Evolutionary conservation across 2,329 filamentous ascomycete species (phyloP).

Genomic region (Xylariales sp.): DNA sequence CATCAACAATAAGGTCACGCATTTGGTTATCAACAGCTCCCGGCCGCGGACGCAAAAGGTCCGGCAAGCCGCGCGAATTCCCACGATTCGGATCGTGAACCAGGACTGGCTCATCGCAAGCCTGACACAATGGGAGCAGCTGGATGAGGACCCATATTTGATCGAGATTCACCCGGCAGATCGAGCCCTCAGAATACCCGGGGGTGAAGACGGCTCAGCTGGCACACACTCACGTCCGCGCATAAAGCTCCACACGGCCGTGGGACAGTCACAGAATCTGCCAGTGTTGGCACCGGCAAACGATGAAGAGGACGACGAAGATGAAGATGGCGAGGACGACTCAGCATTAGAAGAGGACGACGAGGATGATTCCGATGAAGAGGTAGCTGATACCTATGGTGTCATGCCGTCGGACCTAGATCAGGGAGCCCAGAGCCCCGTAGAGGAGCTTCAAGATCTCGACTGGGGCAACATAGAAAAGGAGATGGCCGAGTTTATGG

Average conservation of each 20-base stretch:
- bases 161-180: conserved; percentile 71
- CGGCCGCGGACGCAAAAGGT: conserved; percentile 86
- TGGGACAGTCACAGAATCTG: background rate
- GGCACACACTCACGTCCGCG: conserved; percentile 38
- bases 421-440: conserved; percentile 31
- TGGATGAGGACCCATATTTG: conserved; percentile 77
- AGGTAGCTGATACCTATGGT: conserved; percentile 39
- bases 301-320: conserved; percentile 20
- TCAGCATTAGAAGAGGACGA: conserved; percentile 24
- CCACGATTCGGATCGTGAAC: conserved; percentile 84
- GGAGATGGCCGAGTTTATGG: conserved; percentile 63
- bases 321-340: conserved; percentile 6
- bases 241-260: background rate
- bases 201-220: conserved; percentile 14
- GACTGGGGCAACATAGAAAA: conserved; percentile 44
- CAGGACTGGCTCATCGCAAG: conserved; percentile 86
- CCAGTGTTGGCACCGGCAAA: conserved; percentile 22
- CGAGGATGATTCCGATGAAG: conserved; percentile 28
- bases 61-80: conserved; percentile 73
- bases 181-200: conserved; percentile 32
- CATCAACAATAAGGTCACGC: conserved; percentile 62
- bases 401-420: conserved; percentile 44
- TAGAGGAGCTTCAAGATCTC: conserved; percentile 23
- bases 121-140: conserved; percentile 74
- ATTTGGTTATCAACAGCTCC: conserved; percentile 67